phyloP scores from a whole-genome alignment of 345 rosid species.

The Pugionium dolabratum region DNA sequence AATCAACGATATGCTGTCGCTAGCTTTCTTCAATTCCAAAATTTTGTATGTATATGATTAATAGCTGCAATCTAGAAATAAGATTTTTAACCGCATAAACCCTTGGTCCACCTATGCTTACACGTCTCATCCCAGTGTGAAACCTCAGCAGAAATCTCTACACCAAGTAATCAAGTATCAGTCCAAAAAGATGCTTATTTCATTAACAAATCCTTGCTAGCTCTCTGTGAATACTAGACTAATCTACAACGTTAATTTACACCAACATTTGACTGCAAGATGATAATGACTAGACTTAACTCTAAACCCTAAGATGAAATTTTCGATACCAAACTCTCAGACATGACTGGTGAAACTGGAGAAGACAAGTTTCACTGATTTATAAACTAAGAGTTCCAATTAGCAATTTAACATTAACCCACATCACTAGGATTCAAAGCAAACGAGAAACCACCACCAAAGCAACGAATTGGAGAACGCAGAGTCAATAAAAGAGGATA shows the following conservation, averaged over 20 bases:
- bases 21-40: background rate
- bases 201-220: background rate
- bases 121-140: background rate
- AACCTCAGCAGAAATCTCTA: background rate
- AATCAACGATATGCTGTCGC: background rate
- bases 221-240: background rate
- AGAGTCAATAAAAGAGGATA: slow-evolving; percentile 55
- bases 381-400: slow-evolving; percentile 4
- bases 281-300: background rate
- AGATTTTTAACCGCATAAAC: background rate
- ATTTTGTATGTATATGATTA: background rate
- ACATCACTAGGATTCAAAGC: background rate
- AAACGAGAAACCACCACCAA: background rate
- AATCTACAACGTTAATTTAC: background rate
- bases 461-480: background rate
- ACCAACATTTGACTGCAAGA: background rate
- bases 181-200: background rate
- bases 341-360: background rate
- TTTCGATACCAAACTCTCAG: background rate
- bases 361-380: background rate
- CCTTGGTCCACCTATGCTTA: slow-evolving; percentile 3
- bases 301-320: background rate
- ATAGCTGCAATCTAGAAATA: background rate
- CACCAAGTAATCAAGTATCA: background rate
- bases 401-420: background rate